Percentiles rank a stretch among this genome's conserved stretches.
Evolutionary conservation across 495 filamentous ascomycete genomes (phyloP).

Genomic region (Chaetomium fimeti): DNA sequence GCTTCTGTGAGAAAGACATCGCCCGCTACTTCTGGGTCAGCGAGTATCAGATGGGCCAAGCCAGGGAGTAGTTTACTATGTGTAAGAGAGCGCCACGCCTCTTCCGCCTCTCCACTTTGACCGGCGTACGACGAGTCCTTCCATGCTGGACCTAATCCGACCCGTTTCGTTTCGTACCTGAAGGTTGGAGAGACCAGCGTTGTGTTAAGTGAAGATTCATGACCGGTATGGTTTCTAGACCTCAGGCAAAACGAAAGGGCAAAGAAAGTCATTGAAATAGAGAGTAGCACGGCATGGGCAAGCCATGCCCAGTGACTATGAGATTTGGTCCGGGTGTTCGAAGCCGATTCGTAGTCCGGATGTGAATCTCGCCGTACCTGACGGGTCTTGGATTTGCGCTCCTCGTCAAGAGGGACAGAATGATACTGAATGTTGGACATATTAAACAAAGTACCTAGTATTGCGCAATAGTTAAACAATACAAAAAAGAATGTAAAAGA

Average conservation of each 20-base stretch:
- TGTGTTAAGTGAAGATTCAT: background rate
- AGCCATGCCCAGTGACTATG: background rate
- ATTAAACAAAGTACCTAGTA: background rate
- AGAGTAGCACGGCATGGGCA: slow-evolving; percentile 8
- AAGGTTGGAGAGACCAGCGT: background rate
- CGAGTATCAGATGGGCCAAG: background rate
- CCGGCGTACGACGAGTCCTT: background rate
- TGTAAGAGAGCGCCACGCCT: background rate
- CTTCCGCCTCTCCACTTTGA: background rate
- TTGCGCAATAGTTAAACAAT: background rate
- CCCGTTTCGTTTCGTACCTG: background rate
- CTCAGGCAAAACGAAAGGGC: background rate
- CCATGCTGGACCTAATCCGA: background rate
- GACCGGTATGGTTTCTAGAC: background rate
- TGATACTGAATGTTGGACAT: background rate
- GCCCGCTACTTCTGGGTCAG: background rate
- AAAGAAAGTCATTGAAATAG: background rate
- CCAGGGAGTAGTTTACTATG: background rate
- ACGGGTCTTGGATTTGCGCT: background rate
- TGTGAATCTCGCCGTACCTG: background rate
- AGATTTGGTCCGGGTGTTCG: background rate
- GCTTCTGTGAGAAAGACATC: background rate
- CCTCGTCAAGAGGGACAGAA: background rate
- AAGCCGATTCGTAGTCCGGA: background rate
- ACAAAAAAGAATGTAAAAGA: background rate